Percentiles rank a stretch among this genome's conserved stretches.
Evolutionary conservation across 805 yeast species (phyloP).

Genomic region (Wickerhamomyces queroliae): DNA sequence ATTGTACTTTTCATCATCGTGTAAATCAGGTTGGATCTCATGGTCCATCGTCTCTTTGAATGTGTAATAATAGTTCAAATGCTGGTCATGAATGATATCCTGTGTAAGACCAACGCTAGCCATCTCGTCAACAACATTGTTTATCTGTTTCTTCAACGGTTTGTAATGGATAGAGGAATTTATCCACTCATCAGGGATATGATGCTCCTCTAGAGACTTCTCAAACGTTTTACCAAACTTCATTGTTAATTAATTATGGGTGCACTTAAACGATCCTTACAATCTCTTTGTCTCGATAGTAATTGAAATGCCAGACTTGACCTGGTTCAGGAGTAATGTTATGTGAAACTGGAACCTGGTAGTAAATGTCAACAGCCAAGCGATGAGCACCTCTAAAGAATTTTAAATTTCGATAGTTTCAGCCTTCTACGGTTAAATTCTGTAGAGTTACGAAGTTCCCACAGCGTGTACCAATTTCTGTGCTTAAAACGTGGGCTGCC

Average conservation of each 20-base stretch:
- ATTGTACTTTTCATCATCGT: background rate
- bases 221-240: conserved; percentile 73
- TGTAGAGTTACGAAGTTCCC: too few species aligned
- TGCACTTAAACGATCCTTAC: background rate
- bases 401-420: too few species aligned
- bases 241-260: conserved; percentile 34
- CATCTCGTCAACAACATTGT: conserved; percentile 59
- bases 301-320: too few species aligned
- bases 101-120: conserved; percentile 50
- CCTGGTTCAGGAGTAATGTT: too few species aligned
- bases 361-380: too few species aligned
- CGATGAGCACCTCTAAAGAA: too few species aligned
- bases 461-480: too few species aligned
- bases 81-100: conserved; percentile 23
- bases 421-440: too few species aligned
- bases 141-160: conserved; percentile 60
- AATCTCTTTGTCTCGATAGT: too few species aligned
- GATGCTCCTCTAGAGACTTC: conserved; percentile 52
- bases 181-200: conserved; percentile 64
- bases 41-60: conserved; percentile 9
- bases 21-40: background rate
- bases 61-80: conserved; percentile 12
- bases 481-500: too few species aligned
- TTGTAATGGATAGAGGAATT: conserved; percentile 68
- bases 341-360: too few species aligned